These are phyloP conservation scores for Alternaria infectoria DNA, from an alignment of 2,329 filamentous ascomycete genomes.

Conservation along the genomic window DNA sequence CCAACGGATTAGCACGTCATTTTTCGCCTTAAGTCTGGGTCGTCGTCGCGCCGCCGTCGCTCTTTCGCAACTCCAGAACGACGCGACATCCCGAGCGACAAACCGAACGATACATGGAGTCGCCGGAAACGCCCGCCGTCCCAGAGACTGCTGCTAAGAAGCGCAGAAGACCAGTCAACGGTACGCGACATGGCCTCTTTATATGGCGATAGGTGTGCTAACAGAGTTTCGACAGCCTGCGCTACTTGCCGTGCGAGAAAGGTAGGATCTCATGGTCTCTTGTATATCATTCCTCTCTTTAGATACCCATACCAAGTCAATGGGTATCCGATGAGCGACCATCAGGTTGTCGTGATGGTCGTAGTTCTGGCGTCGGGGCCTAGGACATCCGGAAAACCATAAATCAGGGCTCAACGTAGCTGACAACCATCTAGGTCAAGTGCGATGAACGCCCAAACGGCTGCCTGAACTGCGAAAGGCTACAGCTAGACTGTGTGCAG, in stretches of 20 bases:
- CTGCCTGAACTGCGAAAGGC: conserved; percentile 39
- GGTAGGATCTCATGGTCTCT: conserved; percentile 8
- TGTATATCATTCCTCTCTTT: background rate
- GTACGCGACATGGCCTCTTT: conserved; percentile 15
- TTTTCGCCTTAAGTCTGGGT: conserved; percentile 18
- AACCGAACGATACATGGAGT: conserved; percentile 17
- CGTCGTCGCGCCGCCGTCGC: conserved; percentile 7
- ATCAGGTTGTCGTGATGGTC: background rate
- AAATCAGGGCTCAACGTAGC: background rate
- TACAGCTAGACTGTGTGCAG: conserved; percentile 39
- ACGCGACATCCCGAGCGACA: conserved; percentile 21
- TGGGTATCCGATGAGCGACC: background rate
- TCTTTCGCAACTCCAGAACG: conserved; percentile 11
- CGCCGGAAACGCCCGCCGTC: conserved; percentile 13
- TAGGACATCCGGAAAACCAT: background rate
- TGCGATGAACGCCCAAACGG: conserved; percentile 41
- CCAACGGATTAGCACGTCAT: conserved; percentile 15
- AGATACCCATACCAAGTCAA: background rate
- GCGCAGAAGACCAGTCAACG: conserved; percentile 36
- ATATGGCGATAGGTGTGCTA: conserved; percentile 5
- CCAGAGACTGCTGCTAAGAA: conserved; percentile 24
- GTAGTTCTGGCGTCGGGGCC: background rate
- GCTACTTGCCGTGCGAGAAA: conserved; percentile 27
- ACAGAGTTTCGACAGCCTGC: conserved; percentile 17
- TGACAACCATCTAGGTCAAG: conserved; percentile 32